Evolutionary conservation across 805 yeast species (phyloP), one percentile per base, ranked within the genome.

Genomic region (Vanderwaltozyma tropicalis): DNA sequence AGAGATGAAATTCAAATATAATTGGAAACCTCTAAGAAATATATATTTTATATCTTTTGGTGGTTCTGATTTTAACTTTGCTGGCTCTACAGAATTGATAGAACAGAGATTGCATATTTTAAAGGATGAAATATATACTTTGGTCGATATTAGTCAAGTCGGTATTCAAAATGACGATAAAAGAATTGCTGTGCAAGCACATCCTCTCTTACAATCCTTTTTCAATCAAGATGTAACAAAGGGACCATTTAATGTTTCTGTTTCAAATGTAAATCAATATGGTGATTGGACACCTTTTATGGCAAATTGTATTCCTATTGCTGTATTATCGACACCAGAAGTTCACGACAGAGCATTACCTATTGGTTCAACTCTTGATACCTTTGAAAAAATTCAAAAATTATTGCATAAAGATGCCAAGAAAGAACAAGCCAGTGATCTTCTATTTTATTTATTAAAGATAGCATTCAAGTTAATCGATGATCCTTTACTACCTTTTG

Each of bases 21-120:
- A 76, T 41, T 88, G 96, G 96, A 64, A 66, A 31, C 96, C 96
- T 0, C 55, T 85, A 21, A 70, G 96, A 55, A 67, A 87, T 2
- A 78, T 88, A n/a, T 78, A 78, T 49, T 86, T 88, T 61, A 76
- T 76, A 0, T 83, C 94, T 0, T 83, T 81, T 62, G 94, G 87
- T 49, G 95, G 82, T 1, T 63, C 80, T 0, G 75, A 78, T 41
- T 85, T 80, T 46, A 87, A 86, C 52, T 64, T 70, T 47, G 94
- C 89, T 0, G 96, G 96, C 0, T 67, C 83, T 12, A 68, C 87
- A 0, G 87, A 80, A 50, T 76, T 87, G 72, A 67, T 78, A 6
- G 81, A 80, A 48, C 59, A 65, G 24, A 69, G 70, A 39, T 57
- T 64, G 12, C 68, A 69, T 26, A 68, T 66, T 24, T 62, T 85